Evolutionary conservation across 2,329 filamentous ascomycete species (phyloP), one percentile per base, ranked within the genome.

Genomic region (Epicoccum sorghinum): DNA sequence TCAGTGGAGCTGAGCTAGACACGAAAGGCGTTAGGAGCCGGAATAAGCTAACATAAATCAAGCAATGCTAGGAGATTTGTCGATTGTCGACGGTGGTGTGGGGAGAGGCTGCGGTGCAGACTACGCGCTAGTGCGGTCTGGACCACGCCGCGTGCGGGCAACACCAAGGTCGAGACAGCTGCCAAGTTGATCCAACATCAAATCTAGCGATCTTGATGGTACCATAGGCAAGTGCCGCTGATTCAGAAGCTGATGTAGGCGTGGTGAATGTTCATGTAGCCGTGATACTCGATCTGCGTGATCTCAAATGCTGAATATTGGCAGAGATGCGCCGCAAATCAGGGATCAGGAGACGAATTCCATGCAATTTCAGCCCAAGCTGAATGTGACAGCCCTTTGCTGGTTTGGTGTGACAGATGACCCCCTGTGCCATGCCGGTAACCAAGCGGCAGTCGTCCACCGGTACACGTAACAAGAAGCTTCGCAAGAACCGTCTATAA

Each of bases 211-310:
- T 22, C 18, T 4, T 24, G 47, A 42, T 13, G 33, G 24, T 46
- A 36, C 52, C 46, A 40, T 49, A 29, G 41, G 45, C 25, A 24
- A 45, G 10, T 55, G 52, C 46, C 46, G 52, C 5, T 22, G n/a
- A 48, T 41, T 36, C 46, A 36, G 46, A 40, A 24, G 46, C 12
- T 55, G 52, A 38, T 50, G 42, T 50, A 50, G 42, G 37, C 52
- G 46, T 47, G 13, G 24, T 22, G 13, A 25, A 13, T 23, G 29
- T 22, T 4, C 4, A 37, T 42, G 37, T 50, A 50, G 24, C 52
- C 46, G 52, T 33, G 18, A 46, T 25, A 29, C 36, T 29, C 45
- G 36, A 48, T 49, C 25, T 36, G 10, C 27, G 14, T 4, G 41
- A 18, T 36, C 25, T 36, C 29, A 25, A 35, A 2, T 52, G 4